phyloP scores from a whole-genome alignment of 805 yeast species.

The Sugiyamaella marilandica region DNA sequence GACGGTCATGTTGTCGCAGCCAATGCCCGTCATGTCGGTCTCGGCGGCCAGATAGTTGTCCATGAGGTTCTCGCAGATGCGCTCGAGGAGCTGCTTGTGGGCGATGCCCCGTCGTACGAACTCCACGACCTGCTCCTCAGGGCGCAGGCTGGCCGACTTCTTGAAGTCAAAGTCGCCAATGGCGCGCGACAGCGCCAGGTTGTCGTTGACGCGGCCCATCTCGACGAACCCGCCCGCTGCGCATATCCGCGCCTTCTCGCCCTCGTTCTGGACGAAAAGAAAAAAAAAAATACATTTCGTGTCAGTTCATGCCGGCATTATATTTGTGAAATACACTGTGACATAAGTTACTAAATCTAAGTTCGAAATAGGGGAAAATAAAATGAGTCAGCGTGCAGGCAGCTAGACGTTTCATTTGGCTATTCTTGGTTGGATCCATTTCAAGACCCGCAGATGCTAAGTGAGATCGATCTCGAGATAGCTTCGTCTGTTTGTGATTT shows the following conservation, averaged over 20 bases:
- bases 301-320: too few relatives aligned
- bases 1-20: slow-evolving; percentile 97
- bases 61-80: slow-evolving; percentile 83
- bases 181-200: slow-evolving; percentile 90
- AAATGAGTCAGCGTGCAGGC: too few relatives aligned
- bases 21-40: slow-evolving; percentile 89
- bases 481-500: too few relatives aligned
- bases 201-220: slow-evolving; percentile 94
- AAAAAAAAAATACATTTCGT: too few relatives aligned
- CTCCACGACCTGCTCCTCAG: slow-evolving; percentile 95
- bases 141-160: slow-evolving; percentile 69
- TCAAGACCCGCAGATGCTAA: too few relatives aligned
- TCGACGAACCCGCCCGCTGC: slow-evolving; percentile 97
- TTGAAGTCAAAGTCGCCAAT: slow-evolving; percentile 83
- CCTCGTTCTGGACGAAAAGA: slow-evolving; percentile 81
- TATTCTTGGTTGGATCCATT: too few relatives aligned
- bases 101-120: slow-evolving; percentile 86
- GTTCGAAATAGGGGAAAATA: too few relatives aligned
- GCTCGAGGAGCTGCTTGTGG: slow-evolving; percentile 59
- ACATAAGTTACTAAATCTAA: too few relatives aligned
- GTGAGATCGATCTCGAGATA: too few relatives aligned
- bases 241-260: slow-evolving; percentile 84
- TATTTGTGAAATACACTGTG: too few relatives aligned
- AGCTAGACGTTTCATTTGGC: too few relatives aligned
- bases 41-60: slow-evolving; percentile 95